These are phyloP conservation scores for Macroventuria anomochaeta DNA, from an alignment of 2,329 filamentous ascomycete genomes.

Conservation along the genomic window DNA sequence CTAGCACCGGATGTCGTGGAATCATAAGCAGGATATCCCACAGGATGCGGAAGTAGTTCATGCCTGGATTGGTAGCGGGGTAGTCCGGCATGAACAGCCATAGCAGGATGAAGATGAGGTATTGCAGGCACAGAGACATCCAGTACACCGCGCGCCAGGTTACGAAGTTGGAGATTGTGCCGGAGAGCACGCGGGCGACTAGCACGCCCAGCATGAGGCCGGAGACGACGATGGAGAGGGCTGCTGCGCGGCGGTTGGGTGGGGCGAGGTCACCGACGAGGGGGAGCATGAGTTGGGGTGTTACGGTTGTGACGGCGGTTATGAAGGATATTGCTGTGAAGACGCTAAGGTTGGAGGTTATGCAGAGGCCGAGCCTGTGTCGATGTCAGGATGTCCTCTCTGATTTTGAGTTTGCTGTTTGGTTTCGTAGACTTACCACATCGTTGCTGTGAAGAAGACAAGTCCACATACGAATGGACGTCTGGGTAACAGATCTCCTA, in stretches of 20 bases:
- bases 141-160: constrained; percentile 82
- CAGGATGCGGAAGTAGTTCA: constrained; percentile 71
- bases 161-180: constrained; percentile 75
- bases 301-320: constrained; percentile 78
- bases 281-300: constrained; percentile 76
- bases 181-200: constrained; percentile 75
- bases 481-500: constrained; percentile 73
- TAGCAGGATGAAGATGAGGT: constrained; percentile 67
- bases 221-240: constrained; percentile 75
- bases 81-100: constrained; percentile 83
- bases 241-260: constrained; percentile 68
- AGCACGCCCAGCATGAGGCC: constrained; percentile 78
- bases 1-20: constrained; percentile 69
- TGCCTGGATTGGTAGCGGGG: constrained; percentile 72
- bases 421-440: constrained; percentile 59
- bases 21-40: constrained; percentile 70
- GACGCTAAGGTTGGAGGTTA: constrained; percentile 68
- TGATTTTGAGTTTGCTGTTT: not conserved
- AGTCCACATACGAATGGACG: constrained; percentile 73
- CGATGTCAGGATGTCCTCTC: not conserved
- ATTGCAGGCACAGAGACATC: constrained; percentile 75
- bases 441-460: constrained; percentile 70
- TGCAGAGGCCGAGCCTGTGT: constrained; percentile 66
- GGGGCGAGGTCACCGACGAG: constrained; percentile 81
- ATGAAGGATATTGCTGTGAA: constrained; percentile 77